Conservation (phyloP, 345 rosid genomes). For the Salix caprea region DNA sequence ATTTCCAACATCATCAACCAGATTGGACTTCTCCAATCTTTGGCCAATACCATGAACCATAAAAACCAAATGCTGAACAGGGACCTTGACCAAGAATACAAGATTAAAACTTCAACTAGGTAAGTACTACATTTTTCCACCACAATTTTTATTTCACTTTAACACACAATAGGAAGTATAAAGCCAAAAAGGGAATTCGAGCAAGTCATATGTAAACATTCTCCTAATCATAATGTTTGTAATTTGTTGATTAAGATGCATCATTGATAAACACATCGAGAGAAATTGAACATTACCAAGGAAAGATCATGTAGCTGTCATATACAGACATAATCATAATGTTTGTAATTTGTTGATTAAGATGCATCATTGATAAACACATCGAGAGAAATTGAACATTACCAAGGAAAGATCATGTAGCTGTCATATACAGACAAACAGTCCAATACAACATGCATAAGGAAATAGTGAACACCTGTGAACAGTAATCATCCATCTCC, state of each 20-base stretch:
- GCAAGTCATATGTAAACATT: not conserved
- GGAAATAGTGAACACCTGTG: constrained; percentile 56
- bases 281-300: not conserved
- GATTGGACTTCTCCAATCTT: constrained; percentile 90
- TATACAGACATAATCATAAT: constrained; percentile 1
- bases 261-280: not conserved
- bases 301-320: not conserved
- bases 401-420: not conserved
- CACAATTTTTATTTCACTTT: not conserved
- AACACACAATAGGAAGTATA: not conserved
- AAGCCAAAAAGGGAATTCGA: not conserved
- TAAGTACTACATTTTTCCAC: not conserved
- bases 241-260: not conserved
- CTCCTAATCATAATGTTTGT: not conserved
- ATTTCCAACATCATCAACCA: constrained; percentile 89
- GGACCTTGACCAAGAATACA: constrained; percentile 57
- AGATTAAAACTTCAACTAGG: constrained; percentile 1
- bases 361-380: not conserved
- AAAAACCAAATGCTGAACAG: constrained; percentile 90
- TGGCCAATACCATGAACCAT: constrained; percentile 99
- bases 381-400: not conserved
- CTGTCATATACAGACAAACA: not conserved
- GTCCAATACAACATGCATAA: constrained; percentile 1
- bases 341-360: not conserved
- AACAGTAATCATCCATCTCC: constrained; percentile 93